A percentile compares a stretch with the other conserved stretches of the same genome.
Conservation (phyloP, 2,329 filamentous ascomycete genomes). For the Pseudogymnoascus destructans region DNA sequence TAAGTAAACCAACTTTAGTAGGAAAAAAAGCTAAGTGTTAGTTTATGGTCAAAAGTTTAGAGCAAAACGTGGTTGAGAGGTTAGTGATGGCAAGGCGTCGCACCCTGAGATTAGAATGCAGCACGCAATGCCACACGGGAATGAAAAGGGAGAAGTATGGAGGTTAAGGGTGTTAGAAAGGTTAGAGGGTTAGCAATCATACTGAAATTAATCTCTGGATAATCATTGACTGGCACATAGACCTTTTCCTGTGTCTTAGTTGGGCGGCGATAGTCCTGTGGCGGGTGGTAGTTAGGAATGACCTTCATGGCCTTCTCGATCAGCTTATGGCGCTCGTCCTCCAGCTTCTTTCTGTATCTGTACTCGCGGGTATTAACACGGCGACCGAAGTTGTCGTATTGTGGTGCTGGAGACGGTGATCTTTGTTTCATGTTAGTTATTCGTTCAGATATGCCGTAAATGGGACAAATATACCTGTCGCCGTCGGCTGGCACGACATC, state of each 20-base stretch:
- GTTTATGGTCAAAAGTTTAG: conserved; percentile 37
- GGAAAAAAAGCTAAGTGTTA: conserved; percentile 82
- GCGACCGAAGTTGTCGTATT: conserved; percentile 98
- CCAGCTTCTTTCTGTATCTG: conserved; percentile 92
- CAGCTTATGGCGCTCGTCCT: conserved; percentile 97
- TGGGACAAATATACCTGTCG: conserved; percentile 56
- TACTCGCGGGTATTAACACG: conserved; percentile 99
- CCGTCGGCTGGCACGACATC: conserved; percentile 96
- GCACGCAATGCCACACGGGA: conserved; percentile 28
- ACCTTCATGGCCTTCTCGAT: conserved; percentile 99
- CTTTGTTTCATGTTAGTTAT: conserved; percentile 33
- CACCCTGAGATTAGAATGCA: conserved; percentile 21
- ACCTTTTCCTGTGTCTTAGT: conserved; percentile 99
- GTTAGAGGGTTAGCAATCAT: conserved; percentile 99
- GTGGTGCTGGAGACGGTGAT: conserved; percentile 87
- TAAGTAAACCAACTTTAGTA: conserved; percentile 98
- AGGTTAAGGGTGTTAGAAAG: conserved; percentile 44
- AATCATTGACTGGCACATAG: conserved; percentile 99
- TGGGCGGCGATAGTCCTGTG: conserved; percentile 93
- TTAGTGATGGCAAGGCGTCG: conserved; percentile 27
- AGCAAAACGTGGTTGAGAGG: conserved; percentile 26
- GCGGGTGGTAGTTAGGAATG: conserved; percentile 98
- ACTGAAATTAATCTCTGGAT: conserved; percentile 99
- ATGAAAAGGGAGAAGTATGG: conserved; percentile 32
- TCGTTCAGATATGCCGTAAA: not conserved